Conservation (phyloP, 768 basidiomycete species). For the Pulveroboletus sp. region DNA sequence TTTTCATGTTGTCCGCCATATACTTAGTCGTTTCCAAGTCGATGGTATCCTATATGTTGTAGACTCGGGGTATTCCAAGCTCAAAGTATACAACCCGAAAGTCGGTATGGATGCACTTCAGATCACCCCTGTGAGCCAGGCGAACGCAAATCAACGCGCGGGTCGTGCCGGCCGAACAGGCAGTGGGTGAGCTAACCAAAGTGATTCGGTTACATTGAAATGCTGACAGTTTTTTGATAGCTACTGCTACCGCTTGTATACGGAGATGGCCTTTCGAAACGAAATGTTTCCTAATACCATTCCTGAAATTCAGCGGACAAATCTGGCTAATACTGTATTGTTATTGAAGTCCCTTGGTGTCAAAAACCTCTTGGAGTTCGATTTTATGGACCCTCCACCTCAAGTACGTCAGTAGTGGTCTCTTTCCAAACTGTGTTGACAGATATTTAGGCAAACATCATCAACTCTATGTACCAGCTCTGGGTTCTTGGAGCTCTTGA, state of each 20-base stretch:
- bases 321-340: constrained; percentile 94
- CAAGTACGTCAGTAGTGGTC: constrained; percentile 47
- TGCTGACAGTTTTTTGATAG: constrained; percentile 35
- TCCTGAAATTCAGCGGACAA: constrained; percentile 97
- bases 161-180: constrained; percentile 97
- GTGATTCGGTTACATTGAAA: neutral
- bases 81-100: constrained; percentile 98
- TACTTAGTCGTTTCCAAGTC: constrained; percentile 43
- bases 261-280: constrained; percentile 94
- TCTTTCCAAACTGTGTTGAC: neutral
- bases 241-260: constrained; percentile 94
- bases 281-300: constrained; percentile 95
- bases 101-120: constrained; percentile 99
- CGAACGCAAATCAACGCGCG: constrained; percentile 93
- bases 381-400: constrained; percentile 99
- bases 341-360: constrained; percentile 94
- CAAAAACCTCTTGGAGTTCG: constrained; percentile 95
- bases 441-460: constrained; percentile 73
- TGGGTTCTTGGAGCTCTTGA: constrained; percentile 98
- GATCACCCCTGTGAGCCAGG: constrained; percentile 98
- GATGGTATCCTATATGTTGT: constrained; percentile 98
- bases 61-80: constrained; percentile 93
- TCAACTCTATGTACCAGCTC: constrained; percentile 99
- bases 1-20: neutral
- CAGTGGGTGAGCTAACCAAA: constrained; percentile 60